Evolutionary conservation across 177 flowering plant genomes (phyloP).

Genomic region (Tripterygium wilfordii): DNA sequence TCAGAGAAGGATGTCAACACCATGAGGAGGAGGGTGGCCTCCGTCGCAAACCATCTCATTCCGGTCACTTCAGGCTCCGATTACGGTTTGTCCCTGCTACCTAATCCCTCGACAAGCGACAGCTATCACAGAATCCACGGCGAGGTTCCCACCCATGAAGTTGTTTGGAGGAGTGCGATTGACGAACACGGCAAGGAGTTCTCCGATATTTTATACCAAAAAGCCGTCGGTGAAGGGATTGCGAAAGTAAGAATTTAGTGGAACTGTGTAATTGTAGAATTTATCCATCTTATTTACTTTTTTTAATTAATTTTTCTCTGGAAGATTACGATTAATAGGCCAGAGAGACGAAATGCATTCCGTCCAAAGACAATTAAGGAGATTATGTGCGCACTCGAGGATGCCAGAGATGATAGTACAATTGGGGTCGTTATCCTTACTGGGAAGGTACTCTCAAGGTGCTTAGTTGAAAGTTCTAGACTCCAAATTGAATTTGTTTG

Average conservation of each 20-base stretch:
- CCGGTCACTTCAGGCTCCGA: slow-evolving; percentile 16
- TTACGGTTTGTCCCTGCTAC: slow-evolving; percentile 6
- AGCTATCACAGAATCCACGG: slow-evolving; percentile 73
- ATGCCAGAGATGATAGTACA: slow-evolving; percentile 84
- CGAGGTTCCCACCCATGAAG: slow-evolving; percentile 44
- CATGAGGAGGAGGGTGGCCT: slow-evolving; percentile 34
- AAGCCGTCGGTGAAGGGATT: slow-evolving; percentile 86
- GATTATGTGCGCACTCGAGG: slow-evolving; percentile 76
- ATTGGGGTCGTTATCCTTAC: slow-evolving; percentile 88
- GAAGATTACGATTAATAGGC: slow-evolving; percentile 87
- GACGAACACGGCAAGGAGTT: slow-evolving; percentile 58
- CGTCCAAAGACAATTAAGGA: slow-evolving; percentile 82
- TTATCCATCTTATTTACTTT: neutral
- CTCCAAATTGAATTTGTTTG: no score
- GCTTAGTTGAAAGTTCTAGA: no score
- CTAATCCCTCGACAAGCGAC: slow-evolving; percentile 40
- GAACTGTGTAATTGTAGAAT: neutral
- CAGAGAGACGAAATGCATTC: slow-evolving; percentile 95
- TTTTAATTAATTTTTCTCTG: neutral
- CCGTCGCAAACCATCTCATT: slow-evolving; percentile 41
- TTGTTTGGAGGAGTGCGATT: slow-evolving; percentile 44
- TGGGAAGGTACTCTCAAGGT: slow-evolving; percentile 54
- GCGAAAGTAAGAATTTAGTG: slow-evolving; percentile 55
- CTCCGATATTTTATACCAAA: slow-evolving; percentile 77
- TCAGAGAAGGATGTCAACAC: slow-evolving; percentile 23